A percentile compares a stretch with the other conserved stretches of the same genome.
phyloP scores from a whole-genome alignment of 345 rosid species.

The Gossypium rotundifolium region DNA sequence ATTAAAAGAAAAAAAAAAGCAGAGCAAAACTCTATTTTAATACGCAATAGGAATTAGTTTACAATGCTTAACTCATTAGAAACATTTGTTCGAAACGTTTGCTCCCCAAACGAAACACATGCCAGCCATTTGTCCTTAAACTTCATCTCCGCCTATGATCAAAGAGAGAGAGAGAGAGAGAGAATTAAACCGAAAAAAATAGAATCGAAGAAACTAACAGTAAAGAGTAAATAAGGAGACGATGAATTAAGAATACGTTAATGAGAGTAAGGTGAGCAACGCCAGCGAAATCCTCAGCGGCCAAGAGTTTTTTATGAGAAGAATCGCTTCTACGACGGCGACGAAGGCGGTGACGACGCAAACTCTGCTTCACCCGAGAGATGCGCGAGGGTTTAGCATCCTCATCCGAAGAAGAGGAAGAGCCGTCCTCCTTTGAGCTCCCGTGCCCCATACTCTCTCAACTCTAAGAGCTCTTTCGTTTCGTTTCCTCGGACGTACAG shows the following conservation, averaged over 20 bases:
- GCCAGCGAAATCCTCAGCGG: conserved; percentile 73
- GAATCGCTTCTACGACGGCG: conserved; percentile 25
- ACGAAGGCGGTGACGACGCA: conserved; percentile 35
- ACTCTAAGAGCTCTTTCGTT: background rate
- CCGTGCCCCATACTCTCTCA: conserved; percentile 25
- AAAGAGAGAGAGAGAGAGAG: background rate
- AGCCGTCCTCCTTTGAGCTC: conserved; percentile 23
- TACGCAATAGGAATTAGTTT: background rate
- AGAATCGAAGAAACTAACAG: background rate
- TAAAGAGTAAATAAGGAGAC: background rate
- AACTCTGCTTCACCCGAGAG: conserved; percentile 38
- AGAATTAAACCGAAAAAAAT: background rate
- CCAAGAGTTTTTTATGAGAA: conserved; percentile 24
- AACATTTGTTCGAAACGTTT: conserved; percentile 65
- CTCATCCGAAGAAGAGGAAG: background rate
- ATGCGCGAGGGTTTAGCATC: conserved; percentile 20
- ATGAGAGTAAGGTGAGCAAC: conserved; percentile 76
- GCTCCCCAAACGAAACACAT: conserved; percentile 86
- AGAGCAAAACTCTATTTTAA: background rate
- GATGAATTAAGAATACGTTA: conserved; percentile 27
- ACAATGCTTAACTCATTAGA: conserved; percentile 54
- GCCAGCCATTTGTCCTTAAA: conserved; percentile 86
- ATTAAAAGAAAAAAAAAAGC: background rate
- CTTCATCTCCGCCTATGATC: conserved; percentile 65
- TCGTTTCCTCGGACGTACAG: background rate